These are phyloP conservation scores for Cylindrodendrum hubeiense DNA, from an alignment of 2,329 filamentous ascomycete genomes.

Conservation along the genomic window DNA sequence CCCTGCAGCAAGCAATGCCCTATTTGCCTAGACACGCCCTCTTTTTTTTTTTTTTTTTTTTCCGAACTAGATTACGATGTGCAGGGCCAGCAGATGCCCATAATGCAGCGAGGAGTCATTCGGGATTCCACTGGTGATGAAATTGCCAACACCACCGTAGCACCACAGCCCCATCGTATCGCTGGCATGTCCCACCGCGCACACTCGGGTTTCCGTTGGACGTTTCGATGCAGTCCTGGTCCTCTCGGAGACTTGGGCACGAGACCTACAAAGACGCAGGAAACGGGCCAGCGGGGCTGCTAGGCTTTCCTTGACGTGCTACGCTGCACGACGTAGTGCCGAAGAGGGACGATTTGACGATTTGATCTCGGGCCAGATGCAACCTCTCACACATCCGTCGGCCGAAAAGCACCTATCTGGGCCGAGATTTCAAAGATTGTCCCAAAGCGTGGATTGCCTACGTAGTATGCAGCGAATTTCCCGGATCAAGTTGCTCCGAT, in stretches of 20 bases:
- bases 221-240: neutral
- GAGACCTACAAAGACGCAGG: slow-evolving; percentile 12
- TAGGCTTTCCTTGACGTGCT: slow-evolving; percentile 14
- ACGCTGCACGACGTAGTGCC: slow-evolving; percentile 28
- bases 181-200: slow-evolving; percentile 41
- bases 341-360: slow-evolving; percentile 17
- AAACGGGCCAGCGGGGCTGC: slow-evolving; percentile 15
- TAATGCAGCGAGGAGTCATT: slow-evolving; percentile 44
- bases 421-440: slow-evolving; percentile 37
- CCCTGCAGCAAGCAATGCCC: slow-evolving; percentile 20
- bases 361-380: slow-evolving; percentile 29
- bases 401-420: slow-evolving; percentile 39
- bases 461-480: slow-evolving; percentile 28
- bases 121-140: slow-evolving; percentile 36
- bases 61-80: slow-evolving; percentile 28
- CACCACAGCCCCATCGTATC: slow-evolving; percentile 40
- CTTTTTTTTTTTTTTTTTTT: neutral
- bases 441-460: slow-evolving; percentile 3
- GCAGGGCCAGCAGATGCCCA: slow-evolving; percentile 41
- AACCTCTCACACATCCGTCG: slow-evolving; percentile 34
- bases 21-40: slow-evolving; percentile 17
- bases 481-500: slow-evolving; percentile 16
- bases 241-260: slow-evolving; percentile 18
- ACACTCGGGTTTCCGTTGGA: slow-evolving; percentile 5
- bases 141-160: slow-evolving; percentile 41